Conservation (phyloP, 441 rosid species). For the Adansonia rubrostipa region DNA sequence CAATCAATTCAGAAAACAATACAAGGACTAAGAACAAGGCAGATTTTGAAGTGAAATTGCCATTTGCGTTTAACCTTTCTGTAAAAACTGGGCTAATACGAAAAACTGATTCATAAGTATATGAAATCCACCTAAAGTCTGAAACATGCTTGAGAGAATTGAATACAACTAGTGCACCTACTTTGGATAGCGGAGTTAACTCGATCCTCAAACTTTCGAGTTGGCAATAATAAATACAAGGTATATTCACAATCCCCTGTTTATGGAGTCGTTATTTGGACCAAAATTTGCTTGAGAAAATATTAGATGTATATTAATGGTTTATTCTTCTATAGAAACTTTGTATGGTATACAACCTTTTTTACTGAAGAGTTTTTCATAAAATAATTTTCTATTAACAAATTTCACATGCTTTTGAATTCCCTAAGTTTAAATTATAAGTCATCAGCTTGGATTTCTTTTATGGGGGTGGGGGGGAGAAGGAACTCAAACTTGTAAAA, state of each 20-base stretch:
- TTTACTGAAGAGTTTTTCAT: too few species aligned
- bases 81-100: neutral
- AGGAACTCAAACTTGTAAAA: too few species aligned
- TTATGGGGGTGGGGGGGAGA: too few species aligned
- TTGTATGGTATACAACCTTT: too few species aligned
- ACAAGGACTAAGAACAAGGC: neutral
- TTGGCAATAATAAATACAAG: neutral
- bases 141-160: neutral
- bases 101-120: neutral
- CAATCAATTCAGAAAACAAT: neutral
- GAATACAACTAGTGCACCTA: neutral
- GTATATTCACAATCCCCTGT: neutral
- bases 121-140: neutral
- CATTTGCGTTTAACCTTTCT: neutral
- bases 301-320: too few species aligned
- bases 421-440: too few species aligned
- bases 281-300: too few species aligned
- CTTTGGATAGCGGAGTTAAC: neutral
- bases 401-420: too few species aligned
- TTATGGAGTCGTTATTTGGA: too few species aligned
- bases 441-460: too few species aligned
- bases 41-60: neutral
- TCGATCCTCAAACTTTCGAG: neutral
- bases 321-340: too few species aligned
- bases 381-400: too few species aligned